These are phyloP conservation scores for Leptodermis oblonga DNA, from an alignment of 257 asterid species.

Conservation along the genomic window DNA sequence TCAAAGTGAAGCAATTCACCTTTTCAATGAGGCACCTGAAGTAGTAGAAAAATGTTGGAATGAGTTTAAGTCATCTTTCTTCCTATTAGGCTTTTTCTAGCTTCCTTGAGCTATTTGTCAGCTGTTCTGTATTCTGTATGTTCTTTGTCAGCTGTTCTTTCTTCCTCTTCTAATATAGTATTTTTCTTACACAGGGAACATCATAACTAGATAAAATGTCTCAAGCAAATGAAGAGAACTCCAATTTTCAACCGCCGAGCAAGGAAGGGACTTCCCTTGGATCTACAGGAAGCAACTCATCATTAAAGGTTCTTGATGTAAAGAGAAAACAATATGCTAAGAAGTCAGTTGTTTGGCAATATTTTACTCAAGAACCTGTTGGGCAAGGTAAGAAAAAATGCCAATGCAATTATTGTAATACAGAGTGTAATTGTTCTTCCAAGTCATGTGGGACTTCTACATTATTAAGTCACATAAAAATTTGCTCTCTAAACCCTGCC, in stretches of 20 bases:
- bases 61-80: not conserved
- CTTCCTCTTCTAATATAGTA: too few species aligned
- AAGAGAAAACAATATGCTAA: not conserved
- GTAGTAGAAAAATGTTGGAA: not conserved
- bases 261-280: too few species aligned
- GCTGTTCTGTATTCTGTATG: too few species aligned
- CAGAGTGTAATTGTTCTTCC: not conserved
- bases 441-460: not conserved
- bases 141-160: not conserved
- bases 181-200: too few species aligned
- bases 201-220: too few species aligned
- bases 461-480: not conserved
- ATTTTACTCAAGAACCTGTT: not conserved
- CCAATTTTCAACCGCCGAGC: too few species aligned
- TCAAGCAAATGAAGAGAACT: too few species aligned
- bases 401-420: not conserved
- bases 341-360: not conserved
- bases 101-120: not conserved
- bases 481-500: not conserved
- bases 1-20: too few species aligned
- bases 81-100: not conserved
- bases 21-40: not conserved
- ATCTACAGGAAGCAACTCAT: too few species aligned
- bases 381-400: not conserved
- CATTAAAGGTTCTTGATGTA: too few species aligned